Percentiles rank a stretch among this genome's conserved stretches.
phyloP scores from a whole-genome alignment of 495 filamentous ascomycete genomes.

The Hypoxylon cercidicola region DNA sequence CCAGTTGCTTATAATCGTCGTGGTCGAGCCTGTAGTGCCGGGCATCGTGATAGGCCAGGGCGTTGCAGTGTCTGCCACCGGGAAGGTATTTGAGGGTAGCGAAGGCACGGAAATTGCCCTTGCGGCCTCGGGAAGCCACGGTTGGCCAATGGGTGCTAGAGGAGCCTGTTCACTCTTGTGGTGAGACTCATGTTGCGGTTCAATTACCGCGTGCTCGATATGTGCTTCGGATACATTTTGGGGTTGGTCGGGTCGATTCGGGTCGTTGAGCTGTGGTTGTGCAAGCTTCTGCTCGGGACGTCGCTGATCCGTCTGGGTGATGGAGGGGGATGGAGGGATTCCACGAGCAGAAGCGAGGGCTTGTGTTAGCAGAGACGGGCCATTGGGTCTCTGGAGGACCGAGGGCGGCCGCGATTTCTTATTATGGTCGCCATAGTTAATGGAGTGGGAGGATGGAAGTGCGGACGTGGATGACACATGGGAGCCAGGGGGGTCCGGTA shows the following conservation, averaged over 20 bases:
- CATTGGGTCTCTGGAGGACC: slow-evolving; percentile 52
- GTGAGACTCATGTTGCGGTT: slow-evolving; percentile 46
- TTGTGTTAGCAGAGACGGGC: slow-evolving; percentile 61
- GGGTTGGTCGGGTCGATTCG: slow-evolving; percentile 22
- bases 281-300: slow-evolving; percentile 41
- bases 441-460: slow-evolving; percentile 38
- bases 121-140: slow-evolving; percentile 29
- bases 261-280: slow-evolving; percentile 31
- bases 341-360: slow-evolving; percentile 64
- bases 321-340: slow-evolving; percentile 43
- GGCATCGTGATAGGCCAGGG: slow-evolving; percentile 36
- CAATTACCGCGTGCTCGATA: slow-evolving; percentile 35
- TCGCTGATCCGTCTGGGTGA: slow-evolving; percentile 39
- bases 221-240: slow-evolving; percentile 34
- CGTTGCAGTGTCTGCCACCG: slow-evolving; percentile 10
- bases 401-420: slow-evolving; percentile 58
- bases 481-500: slow-evolving; percentile 40
- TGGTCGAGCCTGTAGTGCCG: slow-evolving; percentile 41
- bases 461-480: slow-evolving; percentile 42
- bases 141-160: slow-evolving; percentile 45
- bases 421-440: slow-evolving; percentile 54
- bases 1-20: slow-evolving; percentile 51
- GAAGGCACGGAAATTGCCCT: slow-evolving; percentile 37
- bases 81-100: slow-evolving; percentile 23
- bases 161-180: slow-evolving; percentile 42